phyloP scores from a whole-genome alignment of 805 yeast genomes.

The Priceomyces melissophilus region DNA sequence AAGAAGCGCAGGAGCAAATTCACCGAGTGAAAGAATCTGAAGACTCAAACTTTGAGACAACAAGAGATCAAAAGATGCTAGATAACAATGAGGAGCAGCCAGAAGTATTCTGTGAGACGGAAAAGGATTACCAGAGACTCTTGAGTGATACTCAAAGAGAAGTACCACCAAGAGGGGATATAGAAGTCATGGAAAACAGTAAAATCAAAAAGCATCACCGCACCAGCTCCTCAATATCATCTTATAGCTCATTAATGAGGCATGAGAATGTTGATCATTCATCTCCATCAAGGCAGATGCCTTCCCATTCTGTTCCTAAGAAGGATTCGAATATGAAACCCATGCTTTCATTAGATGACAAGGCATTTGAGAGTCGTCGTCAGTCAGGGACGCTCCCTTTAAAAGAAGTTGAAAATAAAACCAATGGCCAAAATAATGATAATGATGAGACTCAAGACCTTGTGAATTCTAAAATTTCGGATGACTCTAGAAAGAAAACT shows the following conservation, averaged over 20 bases:
- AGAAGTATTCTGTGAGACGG: slow-evolving; percentile 7
- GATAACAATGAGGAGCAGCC: background rate
- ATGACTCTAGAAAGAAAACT: no score
- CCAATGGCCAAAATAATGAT: no score
- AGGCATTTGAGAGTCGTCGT: no score
- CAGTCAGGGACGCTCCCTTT: no score
- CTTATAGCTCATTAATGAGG: slow-evolving; percentile 11
- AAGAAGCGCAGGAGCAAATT: background rate
- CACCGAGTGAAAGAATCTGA: background rate
- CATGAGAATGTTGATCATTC: background rate
- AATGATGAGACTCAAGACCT: no score
- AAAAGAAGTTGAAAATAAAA: no score
- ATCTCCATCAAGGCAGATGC: no score
- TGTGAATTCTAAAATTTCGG: no score
- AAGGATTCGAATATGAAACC: no score
- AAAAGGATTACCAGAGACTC: slow-evolving; percentile 13
- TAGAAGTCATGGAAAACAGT: slow-evolving; percentile 10
- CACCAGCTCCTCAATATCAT: slow-evolving; percentile 15
- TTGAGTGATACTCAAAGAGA: slow-evolving; percentile 17
- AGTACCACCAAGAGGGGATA: slow-evolving; percentile 24
- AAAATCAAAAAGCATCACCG: slow-evolving; percentile 16
- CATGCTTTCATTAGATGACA: no score
- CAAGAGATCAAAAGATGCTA: background rate
- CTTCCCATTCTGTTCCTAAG: no score
- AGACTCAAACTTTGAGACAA: background rate